Percentiles rank a stretch among this genome's conserved stretches.
Evolutionary conservation across 371 early-diverging fungal genomes (phyloP).

Genomic region (Edhazardia aedis): DNA sequence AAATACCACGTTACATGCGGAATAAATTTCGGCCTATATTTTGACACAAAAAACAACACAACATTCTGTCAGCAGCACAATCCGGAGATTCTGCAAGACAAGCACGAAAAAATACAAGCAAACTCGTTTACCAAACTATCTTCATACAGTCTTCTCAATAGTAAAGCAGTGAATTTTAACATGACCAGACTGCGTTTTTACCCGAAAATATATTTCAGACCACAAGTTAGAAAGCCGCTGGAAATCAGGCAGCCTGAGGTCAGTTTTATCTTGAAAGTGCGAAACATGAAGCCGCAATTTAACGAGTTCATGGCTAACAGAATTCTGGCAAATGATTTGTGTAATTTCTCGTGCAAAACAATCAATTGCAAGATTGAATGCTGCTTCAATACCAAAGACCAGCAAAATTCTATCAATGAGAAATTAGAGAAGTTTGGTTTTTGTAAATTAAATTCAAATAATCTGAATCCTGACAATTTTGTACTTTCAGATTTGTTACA

Average conservation of each 20-base stretch:
- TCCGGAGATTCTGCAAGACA: constrained; percentile 12
- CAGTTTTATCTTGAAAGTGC: background rate
- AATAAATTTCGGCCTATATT: constrained; percentile 24
- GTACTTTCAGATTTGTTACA: too few relatives aligned
- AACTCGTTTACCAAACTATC: too few relatives aligned
- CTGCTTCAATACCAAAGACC: too few relatives aligned
- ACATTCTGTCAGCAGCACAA: constrained; percentile 38
- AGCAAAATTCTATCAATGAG: too few relatives aligned
- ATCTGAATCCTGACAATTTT: too few relatives aligned
- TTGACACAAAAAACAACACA: constrained; percentile 33
- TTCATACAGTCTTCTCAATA: background rate
- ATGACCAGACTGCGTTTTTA: background rate
- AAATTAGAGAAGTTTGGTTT: too few relatives aligned
- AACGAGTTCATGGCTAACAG: background rate
- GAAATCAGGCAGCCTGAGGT: background rate
- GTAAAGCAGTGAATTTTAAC: too few relatives aligned
- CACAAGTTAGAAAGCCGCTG: background rate
- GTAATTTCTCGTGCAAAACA: background rate
- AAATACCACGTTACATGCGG: constrained; percentile 40
- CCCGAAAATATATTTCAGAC: background rate
- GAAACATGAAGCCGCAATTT: background rate
- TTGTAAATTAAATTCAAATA: too few relatives aligned
- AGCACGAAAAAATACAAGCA: too few relatives aligned
- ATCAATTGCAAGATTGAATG: too few relatives aligned
- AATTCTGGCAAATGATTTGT: background rate